phyloP scores from a whole-genome alignment of 169 alveolate species.

The Hammondia hammondi region DNA sequence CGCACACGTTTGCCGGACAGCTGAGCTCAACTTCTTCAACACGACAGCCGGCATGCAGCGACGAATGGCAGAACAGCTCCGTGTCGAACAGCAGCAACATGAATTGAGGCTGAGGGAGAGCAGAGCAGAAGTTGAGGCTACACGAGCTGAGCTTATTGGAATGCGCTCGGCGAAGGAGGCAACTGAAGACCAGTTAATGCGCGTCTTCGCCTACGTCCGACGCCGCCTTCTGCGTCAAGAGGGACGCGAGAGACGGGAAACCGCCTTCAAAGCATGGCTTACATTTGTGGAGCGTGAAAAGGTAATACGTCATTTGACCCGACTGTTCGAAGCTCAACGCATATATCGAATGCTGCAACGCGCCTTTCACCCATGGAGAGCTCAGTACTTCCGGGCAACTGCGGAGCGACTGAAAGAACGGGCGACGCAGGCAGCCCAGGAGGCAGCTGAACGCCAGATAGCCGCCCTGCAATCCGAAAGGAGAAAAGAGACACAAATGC shows the following conservation, averaged over 20 bases:
- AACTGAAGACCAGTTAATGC: background rate
- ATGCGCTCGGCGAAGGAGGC: slow-evolving; percentile 23
- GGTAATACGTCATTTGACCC: background rate
- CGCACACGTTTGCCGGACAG: background rate
- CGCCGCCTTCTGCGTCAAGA: slow-evolving; percentile 13
- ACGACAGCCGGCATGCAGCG: background rate
- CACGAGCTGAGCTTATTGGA: background rate
- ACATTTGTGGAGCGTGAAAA: background rate
- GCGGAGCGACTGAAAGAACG: background rate
- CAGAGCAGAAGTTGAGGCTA: slow-evolving; percentile 12
- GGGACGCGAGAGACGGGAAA: background rate
- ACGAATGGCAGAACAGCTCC: background rate
- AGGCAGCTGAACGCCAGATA: background rate
- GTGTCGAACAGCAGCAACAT: background rate
- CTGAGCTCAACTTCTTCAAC: background rate
- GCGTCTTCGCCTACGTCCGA: background rate
- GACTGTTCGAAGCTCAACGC: background rate
- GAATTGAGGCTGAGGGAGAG: background rate
- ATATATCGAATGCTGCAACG: background rate
- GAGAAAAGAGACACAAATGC: background rate
- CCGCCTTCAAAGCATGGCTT: background rate
- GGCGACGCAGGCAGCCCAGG: slow-evolving; percentile 6
- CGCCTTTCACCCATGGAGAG: background rate
- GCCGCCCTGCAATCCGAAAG: background rate
- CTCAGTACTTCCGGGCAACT: background rate